Evolutionary conservation across 2,329 filamentous ascomycete genomes (phyloP).

Genomic region (Coniochaeta sp.): DNA sequence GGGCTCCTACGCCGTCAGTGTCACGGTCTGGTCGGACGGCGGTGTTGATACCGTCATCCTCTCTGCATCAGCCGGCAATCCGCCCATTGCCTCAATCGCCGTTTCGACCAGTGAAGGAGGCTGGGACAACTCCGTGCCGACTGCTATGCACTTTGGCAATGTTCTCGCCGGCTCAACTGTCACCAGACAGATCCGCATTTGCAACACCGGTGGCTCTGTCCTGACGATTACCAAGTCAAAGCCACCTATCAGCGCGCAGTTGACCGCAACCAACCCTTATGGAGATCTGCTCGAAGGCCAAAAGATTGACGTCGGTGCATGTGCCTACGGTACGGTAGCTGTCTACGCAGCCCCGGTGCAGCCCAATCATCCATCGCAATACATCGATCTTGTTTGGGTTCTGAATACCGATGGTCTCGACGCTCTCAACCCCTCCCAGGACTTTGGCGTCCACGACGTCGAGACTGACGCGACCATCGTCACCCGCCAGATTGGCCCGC

Average conservation of each 20-base stretch:
- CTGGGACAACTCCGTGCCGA: constrained; percentile 13
- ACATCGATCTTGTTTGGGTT: constrained; percentile 25
- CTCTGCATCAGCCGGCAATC: constrained; percentile 23
- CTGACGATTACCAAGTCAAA: constrained; percentile 30
- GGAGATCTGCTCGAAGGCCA: constrained; percentile 25
- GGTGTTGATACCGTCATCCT: constrained; percentile 23
- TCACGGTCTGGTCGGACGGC: constrained; percentile 28
- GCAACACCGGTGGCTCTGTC: constrained; percentile 27
- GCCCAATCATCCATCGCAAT: constrained; percentile 20
- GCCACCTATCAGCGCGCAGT: constrained; percentile 22
- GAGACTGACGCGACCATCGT: constrained; percentile 23
- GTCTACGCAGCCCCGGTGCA: constrained; percentile 21
- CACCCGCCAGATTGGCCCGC: constrained; percentile 25
- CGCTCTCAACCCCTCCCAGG: constrained; percentile 8
- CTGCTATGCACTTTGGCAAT: constrained; percentile 22
- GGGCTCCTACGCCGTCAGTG: constrained; percentile 24
- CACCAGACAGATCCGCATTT: constrained; percentile 23
- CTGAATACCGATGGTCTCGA: constrained; percentile 32
- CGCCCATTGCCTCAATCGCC: constrained; percentile 25
- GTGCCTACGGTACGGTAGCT: constrained; percentile 21
- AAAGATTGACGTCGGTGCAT: constrained; percentile 21
- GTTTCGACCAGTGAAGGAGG: constrained; percentile 25
- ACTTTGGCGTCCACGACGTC: constrained; percentile 29
- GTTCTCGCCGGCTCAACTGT: constrained; percentile 20
- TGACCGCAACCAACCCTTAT: constrained; percentile 22